These are phyloP conservation scores for Colletotrichum simmondsii DNA, from an alignment of 2,329 filamentous ascomycete genomes.

Conservation along the genomic window DNA sequence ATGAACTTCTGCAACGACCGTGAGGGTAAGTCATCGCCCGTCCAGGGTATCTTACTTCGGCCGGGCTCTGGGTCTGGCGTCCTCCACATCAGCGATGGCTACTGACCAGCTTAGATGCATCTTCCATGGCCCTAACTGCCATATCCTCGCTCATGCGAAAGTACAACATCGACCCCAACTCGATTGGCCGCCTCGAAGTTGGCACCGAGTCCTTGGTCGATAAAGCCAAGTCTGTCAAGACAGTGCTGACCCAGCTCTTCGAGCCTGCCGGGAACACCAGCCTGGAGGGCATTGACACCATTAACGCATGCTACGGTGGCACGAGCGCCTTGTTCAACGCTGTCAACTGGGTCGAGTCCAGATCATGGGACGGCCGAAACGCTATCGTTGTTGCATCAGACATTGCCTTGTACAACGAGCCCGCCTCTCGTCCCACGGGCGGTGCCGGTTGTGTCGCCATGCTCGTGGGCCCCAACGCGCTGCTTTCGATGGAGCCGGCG, in stretches of 20 bases:
- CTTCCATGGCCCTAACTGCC: constrained; percentile 82
- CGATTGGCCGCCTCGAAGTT: constrained; percentile 84
- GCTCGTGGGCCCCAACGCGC: constrained; percentile 81
- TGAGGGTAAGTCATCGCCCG: constrained; percentile 70
- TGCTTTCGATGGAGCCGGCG: constrained; percentile 80
- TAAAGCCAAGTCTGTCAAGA: constrained; percentile 93
- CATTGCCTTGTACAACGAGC: constrained; percentile 88
- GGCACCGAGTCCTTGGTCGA: constrained; percentile 87
- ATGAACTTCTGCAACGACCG: constrained; percentile 93
- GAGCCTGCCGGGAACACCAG: constrained; percentile 79
- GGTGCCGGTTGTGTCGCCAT: constrained; percentile 84
- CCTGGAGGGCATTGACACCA: constrained; percentile 83
- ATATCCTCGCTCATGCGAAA: constrained; percentile 82
- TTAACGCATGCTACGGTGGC: constrained; percentile 89
- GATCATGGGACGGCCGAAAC: constrained; percentile 85
- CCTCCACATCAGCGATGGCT: constrained; percentile 52
- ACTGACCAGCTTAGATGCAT: constrained; percentile 68
- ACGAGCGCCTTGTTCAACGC: constrained; percentile 87
- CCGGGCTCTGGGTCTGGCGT: too few relatives aligned
- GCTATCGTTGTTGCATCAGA: constrained; percentile 84
- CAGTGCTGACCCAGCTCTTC: constrained; percentile 87
- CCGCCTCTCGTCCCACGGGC: constrained; percentile 82
- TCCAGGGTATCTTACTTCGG: too few relatives aligned
- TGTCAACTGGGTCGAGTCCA: constrained; percentile 88
- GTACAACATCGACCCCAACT: constrained; percentile 82